Percentiles rank a stretch among this genome's conserved stretches.
These are phyloP conservation scores for Hericium alpestre DNA, from an alignment of 768 basidiomycete genomes.

Conservation along the genomic window DNA sequence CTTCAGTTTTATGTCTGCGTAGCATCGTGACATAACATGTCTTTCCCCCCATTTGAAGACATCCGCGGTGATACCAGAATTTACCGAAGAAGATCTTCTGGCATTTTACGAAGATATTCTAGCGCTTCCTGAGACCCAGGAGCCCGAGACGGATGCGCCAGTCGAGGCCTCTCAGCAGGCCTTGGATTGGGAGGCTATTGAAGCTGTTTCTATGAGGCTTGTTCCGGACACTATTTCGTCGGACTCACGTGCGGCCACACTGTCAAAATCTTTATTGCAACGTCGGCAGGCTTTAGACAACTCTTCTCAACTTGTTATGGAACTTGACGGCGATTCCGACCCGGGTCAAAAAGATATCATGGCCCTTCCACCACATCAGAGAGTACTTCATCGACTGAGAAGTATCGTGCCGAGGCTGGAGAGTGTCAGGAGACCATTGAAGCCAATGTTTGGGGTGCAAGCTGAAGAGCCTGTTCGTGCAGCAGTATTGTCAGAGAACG, in stretches of 20 bases:
- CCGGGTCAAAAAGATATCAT: neutral
- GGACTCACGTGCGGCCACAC: neutral
- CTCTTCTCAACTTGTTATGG: neutral
- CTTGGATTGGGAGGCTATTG: conserved; percentile 18
- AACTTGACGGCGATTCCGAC: neutral
- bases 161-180: conserved; percentile 1
- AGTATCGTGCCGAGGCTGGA: conserved; percentile 1
- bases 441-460: neutral
- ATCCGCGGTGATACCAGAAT: conserved; percentile 1
- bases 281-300: neutral
- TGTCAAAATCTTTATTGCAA: neutral
- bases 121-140: conserved; percentile 11
- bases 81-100: conserved; percentile 28
- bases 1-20: neutral
- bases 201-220: neutral
- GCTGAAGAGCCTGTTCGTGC: conserved; percentile 24
- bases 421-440: conserved; percentile 4
- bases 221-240: neutral
- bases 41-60: neutral
- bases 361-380: neutral
- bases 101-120: conserved; percentile 34
- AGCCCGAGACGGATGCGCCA: conserved; percentile 2
- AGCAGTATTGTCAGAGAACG: conserved; percentile 35
- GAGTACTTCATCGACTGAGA: conserved; percentile 6
- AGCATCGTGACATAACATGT: too few relatives aligned